phyloP scores from a whole-genome alignment of 2,329 filamentous ascomycete genomes.

The Fonsecaea pedrosoi region DNA sequence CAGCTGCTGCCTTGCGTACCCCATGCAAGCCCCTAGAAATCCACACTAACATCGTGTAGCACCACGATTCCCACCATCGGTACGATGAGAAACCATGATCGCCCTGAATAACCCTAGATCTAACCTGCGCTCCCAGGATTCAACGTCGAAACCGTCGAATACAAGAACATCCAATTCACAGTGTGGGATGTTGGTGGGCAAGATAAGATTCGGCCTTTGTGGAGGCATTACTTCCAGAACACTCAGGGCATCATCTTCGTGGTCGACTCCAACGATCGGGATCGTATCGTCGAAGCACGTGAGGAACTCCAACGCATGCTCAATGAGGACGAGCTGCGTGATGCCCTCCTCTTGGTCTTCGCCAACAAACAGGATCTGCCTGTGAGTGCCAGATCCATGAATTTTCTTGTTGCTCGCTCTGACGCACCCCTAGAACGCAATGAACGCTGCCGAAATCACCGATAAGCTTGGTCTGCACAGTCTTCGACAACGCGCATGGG shows the following conservation, averaged over 20 bases:
- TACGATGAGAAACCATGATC: constrained; percentile 51
- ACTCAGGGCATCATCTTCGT: constrained; percentile 99
- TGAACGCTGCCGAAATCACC: constrained; percentile 99
- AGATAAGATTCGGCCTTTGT: constrained; percentile 99
- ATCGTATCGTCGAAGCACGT: constrained; percentile 94
- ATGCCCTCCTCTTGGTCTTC: constrained; percentile 95
- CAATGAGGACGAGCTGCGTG: constrained; percentile 97
- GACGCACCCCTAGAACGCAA: constrained; percentile 76
- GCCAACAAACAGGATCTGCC: constrained; percentile 99
- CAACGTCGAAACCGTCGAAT: constrained; percentile 99
- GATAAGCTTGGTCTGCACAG: constrained; percentile 99
- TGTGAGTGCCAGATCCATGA: constrained; percentile 63
- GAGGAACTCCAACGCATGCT: constrained; percentile 98
- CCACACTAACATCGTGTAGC: constrained; percentile 61
- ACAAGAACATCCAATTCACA: constrained; percentile 99
- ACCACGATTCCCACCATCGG: constrained; percentile 99
- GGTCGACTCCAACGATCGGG: constrained; percentile 97
- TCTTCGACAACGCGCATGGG: constrained; percentile 97
- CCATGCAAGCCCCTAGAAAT: not conserved
- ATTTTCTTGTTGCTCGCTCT: constrained; percentile 15
- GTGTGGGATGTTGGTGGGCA: constrained; percentile 99
- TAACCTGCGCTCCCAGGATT: constrained; percentile 68
- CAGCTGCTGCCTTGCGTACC: not conserved
- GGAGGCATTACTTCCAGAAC: constrained; percentile 99
- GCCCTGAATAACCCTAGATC: not conserved